phyloP scores from a whole-genome alignment of 2,329 filamentous ascomycete genomes.

The Aspergillus thermomutatus region DNA sequence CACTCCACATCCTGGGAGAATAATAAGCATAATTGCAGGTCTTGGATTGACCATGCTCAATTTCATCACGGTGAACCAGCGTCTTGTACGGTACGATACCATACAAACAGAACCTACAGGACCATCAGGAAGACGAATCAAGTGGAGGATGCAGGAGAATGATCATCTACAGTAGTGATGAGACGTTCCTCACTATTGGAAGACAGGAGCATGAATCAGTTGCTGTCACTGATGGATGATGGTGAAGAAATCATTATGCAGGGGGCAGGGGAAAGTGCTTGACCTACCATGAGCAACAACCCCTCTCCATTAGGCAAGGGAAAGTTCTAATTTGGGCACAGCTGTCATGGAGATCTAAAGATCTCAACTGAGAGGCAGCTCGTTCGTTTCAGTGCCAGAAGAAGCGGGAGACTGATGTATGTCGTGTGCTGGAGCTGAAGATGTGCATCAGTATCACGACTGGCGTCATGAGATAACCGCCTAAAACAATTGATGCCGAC shows the following conservation, averaged over 20 bases:
- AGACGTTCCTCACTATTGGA: background rate
- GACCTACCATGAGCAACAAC: background rate
- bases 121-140: background rate
- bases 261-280: background rate
- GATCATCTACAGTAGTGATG: background rate
- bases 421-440: background rate
- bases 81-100: background rate
- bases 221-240: background rate
- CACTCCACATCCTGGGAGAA: background rate
- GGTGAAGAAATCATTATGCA: background rate
- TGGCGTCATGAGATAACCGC: background rate
- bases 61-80: background rate
- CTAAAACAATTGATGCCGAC: background rate
- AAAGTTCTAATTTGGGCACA: background rate
- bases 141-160: background rate
- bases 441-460: background rate
- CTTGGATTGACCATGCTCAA: background rate
- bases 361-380: background rate
- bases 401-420: background rate
- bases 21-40: background rate
- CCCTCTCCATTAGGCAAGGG: background rate
- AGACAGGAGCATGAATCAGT: background rate
- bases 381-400: background rate
- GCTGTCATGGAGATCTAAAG: background rate
- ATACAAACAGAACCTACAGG: background rate